These are phyloP conservation scores for Paraleonurus japonicus DNA, from an alignment of 257 asterid genomes.

Conservation along the genomic window DNA sequence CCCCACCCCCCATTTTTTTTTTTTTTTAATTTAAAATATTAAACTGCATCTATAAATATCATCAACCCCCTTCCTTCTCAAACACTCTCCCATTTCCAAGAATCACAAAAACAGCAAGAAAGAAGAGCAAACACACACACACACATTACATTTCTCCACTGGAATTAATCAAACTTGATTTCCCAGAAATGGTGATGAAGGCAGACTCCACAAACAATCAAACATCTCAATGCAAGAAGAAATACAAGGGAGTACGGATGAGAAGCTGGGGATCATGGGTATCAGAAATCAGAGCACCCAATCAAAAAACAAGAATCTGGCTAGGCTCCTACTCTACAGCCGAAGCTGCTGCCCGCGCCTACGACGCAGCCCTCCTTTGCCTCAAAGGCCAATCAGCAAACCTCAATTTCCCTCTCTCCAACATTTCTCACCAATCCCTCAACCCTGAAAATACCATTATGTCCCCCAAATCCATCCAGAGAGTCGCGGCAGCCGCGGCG, in stretches of 20 bases:
- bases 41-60: slow-evolving; percentile 34
- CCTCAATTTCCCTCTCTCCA: slow-evolving; percentile 63
- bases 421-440: background rate
- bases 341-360: slow-evolving; percentile 94
- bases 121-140: background rate
- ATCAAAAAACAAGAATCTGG: slow-evolving; percentile 91
- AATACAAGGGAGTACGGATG: slow-evolving; percentile 94
- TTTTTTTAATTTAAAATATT: background rate
- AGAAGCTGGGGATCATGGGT: slow-evolving; percentile 95
- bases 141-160: background rate
- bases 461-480: slow-evolving; percentile 80
- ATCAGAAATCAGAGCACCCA: slow-evolving; percentile 89
- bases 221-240: slow-evolving; percentile 42
- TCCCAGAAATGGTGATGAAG: slow-evolving; percentile 57
- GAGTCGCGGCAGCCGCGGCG: slow-evolving; percentile 44
- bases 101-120: background rate
- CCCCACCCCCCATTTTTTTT: too few species aligned
- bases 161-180: background rate
- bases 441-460: slow-evolving; percentile 22
- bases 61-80: background rate
- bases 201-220: slow-evolving; percentile 14
- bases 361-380: slow-evolving; percentile 87
- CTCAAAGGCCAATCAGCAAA: slow-evolving; percentile 69
- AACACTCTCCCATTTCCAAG: slow-evolving; percentile 23
- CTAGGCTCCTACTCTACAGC: slow-evolving; percentile 90